These are phyloP conservation scores for Xylariaceae sp. DNA, from an alignment of 2,329 filamentous ascomycete species.

Conservation along the genomic window DNA sequence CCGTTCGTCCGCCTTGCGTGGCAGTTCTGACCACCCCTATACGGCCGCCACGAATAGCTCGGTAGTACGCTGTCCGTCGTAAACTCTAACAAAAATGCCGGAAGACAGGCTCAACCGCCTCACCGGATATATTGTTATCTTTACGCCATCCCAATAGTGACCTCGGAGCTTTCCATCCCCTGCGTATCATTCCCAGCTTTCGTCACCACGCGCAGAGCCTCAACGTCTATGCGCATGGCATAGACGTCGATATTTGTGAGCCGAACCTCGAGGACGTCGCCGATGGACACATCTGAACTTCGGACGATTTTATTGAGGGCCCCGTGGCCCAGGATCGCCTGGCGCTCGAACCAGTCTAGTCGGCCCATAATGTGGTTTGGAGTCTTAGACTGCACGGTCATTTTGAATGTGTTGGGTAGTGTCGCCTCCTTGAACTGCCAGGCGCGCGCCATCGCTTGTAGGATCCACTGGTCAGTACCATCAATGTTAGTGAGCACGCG, in stretches of 20 bases:
- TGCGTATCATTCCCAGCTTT: slow-evolving; percentile 3
- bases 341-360: slow-evolving; percentile 50
- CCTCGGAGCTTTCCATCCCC: not conserved
- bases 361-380: slow-evolving; percentile 37
- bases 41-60: not conserved
- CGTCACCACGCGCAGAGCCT: slow-evolving; percentile 37
- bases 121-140: not conserved
- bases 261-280: slow-evolving; percentile 54
- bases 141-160: not conserved
- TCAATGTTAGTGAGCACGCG: slow-evolving; percentile 40
- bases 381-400: slow-evolving; percentile 42
- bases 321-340: slow-evolving; percentile 39
- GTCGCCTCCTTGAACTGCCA: slow-evolving; percentile 51
- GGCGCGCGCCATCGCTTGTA: slow-evolving; percentile 57
- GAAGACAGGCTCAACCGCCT: not conserved
- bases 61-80: not conserved
- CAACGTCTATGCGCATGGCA: slow-evolving; percentile 43
- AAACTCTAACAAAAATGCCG: not conserved
- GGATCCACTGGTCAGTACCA: slow-evolving; percentile 50
- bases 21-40: too few species aligned
- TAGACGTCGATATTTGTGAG: slow-evolving; percentile 52
- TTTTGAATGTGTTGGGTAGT: slow-evolving; percentile 46
- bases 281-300: slow-evolving; percentile 42
- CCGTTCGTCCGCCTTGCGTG: too few species aligned
- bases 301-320: slow-evolving; percentile 38